Evolutionary conservation across 768 basidiomycete species (phyloP).

Genomic region (Leccinum subgranulosum): DNA sequence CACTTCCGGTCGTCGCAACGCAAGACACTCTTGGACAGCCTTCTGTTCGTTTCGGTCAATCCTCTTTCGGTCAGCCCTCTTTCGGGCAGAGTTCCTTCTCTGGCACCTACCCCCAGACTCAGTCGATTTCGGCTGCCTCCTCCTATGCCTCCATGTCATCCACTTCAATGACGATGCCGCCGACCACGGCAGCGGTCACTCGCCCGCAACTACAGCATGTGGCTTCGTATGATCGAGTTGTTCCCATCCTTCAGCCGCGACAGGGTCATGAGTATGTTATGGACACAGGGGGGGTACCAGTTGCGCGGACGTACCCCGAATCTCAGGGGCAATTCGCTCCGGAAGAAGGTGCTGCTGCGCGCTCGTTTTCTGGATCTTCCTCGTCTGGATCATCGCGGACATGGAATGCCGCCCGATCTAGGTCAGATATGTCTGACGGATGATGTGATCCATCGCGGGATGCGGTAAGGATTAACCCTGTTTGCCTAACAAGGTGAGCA

Average conservation of each 20-base stretch:
- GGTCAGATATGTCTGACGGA: conserved; percentile 6
- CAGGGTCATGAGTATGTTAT: conserved; percentile 15
- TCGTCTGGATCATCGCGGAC: conserved; percentile 24
- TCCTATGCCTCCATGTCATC: conserved; percentile 12
- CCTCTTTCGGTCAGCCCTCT: conserved; percentile 25
- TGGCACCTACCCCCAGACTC: conserved; percentile 2
- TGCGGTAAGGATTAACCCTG: neutral
- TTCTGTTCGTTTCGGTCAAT: conserved; percentile 20
- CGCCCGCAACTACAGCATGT: neutral
- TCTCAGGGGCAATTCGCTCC: neutral
- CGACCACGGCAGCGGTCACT: neutral
- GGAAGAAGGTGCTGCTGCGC: neutral
- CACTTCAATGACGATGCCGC: neutral
- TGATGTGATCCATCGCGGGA: neutral
- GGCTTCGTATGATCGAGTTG: conserved; percentile 9
- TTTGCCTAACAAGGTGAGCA: conserved; percentile 1
- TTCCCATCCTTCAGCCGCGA: conserved; percentile 1
- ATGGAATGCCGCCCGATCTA: conserved; percentile 11
- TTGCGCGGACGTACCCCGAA: conserved; percentile 5
- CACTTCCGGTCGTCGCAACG: conserved; percentile 13
- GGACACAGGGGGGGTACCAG: conserved; percentile 6
- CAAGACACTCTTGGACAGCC: conserved; percentile 14
- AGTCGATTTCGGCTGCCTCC: neutral
- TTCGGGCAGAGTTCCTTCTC: conserved; percentile 22
- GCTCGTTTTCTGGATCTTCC: conserved; percentile 8